These are phyloP conservation scores for Neocatenulostroma microsporum DNA, from an alignment of 2,329 filamentous ascomycete genomes.

Conservation along the genomic window DNA sequence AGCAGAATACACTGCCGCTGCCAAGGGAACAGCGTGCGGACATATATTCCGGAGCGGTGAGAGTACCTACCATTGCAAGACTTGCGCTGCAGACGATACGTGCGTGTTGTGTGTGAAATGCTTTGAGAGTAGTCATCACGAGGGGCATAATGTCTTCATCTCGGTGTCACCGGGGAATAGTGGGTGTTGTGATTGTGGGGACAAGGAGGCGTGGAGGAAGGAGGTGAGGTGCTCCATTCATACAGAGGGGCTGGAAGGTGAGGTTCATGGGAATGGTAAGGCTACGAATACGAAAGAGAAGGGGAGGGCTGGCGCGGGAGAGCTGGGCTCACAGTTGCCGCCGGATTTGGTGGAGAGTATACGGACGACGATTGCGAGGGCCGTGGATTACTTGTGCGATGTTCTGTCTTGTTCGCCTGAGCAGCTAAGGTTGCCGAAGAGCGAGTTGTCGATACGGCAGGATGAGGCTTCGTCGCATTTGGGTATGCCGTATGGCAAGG, in stretches of 20 bases:
- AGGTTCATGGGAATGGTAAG: conserved; percentile 12
- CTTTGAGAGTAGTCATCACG: conserved; percentile 92
- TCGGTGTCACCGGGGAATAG: conserved; percentile 82
- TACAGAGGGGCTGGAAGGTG: conserved; percentile 50
- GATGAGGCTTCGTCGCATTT: conserved; percentile 78
- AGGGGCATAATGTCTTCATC: conserved; percentile 85
- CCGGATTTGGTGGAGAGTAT: conserved; percentile 69
- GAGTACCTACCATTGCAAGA: conserved; percentile 88
- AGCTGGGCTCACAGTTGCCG: conserved; percentile 47
- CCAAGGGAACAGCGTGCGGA: conserved; percentile 86
- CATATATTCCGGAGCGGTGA: conserved; percentile 96
- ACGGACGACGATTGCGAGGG: conserved; percentile 74
- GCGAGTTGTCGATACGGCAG: conserved; percentile 66
- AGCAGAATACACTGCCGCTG: conserved; percentile 87
- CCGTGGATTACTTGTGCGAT: conserved; percentile 92
- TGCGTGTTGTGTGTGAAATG: conserved; percentile 91
- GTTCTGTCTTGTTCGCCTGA: conserved; percentile 97
- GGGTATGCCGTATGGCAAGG: conserved; percentile 56
- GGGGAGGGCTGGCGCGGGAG: conserved; percentile 38
- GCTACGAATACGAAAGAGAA: conserved; percentile 49
- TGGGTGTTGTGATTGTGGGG: conserved; percentile 95
- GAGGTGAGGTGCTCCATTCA: conserved; percentile 93
- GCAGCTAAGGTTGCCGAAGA: conserved; percentile 80
- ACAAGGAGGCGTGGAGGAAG: conserved; percentile 84
- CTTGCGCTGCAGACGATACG: conserved; percentile 88